Base-by-base conservation (phyloP, 768 basidiomycete genomes). In the Tylopilus rubrobrunneus region DNA sequence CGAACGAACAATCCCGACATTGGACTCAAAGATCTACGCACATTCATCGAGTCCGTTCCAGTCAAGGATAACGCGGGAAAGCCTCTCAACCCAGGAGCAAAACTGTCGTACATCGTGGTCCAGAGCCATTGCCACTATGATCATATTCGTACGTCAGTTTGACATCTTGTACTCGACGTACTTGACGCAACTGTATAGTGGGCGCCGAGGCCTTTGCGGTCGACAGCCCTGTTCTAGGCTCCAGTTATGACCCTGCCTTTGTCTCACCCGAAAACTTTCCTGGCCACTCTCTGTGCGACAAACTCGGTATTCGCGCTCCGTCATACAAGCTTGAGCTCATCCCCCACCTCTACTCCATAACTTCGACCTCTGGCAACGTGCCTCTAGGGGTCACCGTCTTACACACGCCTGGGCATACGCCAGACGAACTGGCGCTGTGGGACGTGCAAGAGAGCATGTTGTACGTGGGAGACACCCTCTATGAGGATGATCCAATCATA, bases 341-440 rank as follows among this genome's bases (percentile, higher is more conserved):
- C 14, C 72, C 73, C 8, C 75, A 83, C 58, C 65, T 65, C 17
- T 56, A 75, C 49, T 52, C 51, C 19, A 66, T 81, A 51, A 57
- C 58, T 5, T 60, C 62, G 4, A 63, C 56, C 21, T 7, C 29
- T 31, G 29, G 29, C 7, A 43, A 45, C 21, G 48, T 62, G 5
- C 56, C 71, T 0, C 64, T 78, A 0, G 74, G 73, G 1, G 56
- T 83, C 25, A 71, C 56, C 3, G 67, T 81, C 51, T 68, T 83
- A 51, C 82, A 83, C 55, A 81, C 80, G 0, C 80, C 81, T 0
- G 81, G 82, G 27, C 82, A 84, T 53, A 82, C 78, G 0, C 82
- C 81, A 2, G 83, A 83, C 66, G 76, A 81, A 58, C 64, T 82
- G n/a, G 80, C 79, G 1, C 56, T 82, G 4, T 83, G 79, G 68